Base-by-base conservation (phyloP, 768 basidiomycete species). In the Auriculariales sp. region DNA sequence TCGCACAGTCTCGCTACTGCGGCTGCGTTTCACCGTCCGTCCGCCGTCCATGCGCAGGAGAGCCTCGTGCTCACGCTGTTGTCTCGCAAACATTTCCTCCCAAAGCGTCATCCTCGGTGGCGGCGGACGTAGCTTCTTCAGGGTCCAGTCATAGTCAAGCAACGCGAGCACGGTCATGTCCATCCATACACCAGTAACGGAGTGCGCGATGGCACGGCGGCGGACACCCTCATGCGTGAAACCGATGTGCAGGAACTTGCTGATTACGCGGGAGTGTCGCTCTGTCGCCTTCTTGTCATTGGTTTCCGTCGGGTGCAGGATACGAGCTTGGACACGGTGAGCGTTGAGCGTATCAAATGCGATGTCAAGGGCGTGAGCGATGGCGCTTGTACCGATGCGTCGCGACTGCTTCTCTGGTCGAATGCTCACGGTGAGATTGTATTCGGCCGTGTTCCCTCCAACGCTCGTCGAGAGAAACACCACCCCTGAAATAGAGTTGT, bases 151-250 rank as follows among this genome's bases (percentile, higher is more conserved):
- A 0, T 75, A 80, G 45, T 73, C 79, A 47, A 83, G 60, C 54
- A 83, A 67, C 4, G 71, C 78, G 30, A 81, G 62, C 54, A 75
- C 74, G 1, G 75, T 78, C 24, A 75, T 71, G 52, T 81, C 78
- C 54, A 71, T 78, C 77, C 76, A 81, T 12, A 19, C 12, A 25
- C 15, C 10, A 5, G 17, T 25, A 11, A 44, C 7, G 14, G 39
- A 25, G 22, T 44, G 19, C 39, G 27, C 27, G 22, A 24, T 9
- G 7, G 39, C 39, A 25, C 39, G 39, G 28, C 81, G 73, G 35
- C 72, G 71, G 7, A 69, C 74, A 39, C 83, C 83, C 62, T 86
- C 83, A 52, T 78, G 73, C 7, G 61, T 60, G 57, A 86, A 83
- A 6, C 76, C 75, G 1, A 19, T 11, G 10, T 44, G 39, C 5